These are phyloP conservation scores for Dioscorea cayenensis DNA, from an alignment of 116 monocot genomes.

Conservation along the genomic window DNA sequence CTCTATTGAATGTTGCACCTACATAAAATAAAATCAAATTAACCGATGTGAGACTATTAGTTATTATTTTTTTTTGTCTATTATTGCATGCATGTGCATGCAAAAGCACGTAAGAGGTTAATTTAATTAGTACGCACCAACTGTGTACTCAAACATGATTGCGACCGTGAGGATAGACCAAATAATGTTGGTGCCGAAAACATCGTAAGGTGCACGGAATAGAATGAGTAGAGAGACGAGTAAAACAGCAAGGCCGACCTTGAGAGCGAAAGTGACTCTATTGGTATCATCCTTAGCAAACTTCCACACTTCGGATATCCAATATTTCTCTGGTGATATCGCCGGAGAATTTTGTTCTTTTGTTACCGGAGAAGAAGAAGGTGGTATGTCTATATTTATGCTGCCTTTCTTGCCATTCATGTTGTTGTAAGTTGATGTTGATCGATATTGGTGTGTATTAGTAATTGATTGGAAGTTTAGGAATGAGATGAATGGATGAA, in stretches of 20 bases:
- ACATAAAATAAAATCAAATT: no score
- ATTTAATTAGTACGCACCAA: slow-evolving; percentile 31
- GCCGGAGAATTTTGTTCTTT: not conserved
- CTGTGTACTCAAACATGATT: slow-evolving; percentile 84
- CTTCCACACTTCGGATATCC: slow-evolving; percentile 40
- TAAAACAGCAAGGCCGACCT: slow-evolving; percentile 62
- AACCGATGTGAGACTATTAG: not conserved
- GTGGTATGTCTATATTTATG: slow-evolving; percentile 36
- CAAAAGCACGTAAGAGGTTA: not conserved
- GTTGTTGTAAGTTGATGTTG: slow-evolving; percentile 16
- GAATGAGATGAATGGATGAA: not conserved
- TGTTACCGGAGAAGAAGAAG: not conserved
- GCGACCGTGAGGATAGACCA: slow-evolving; percentile 84
- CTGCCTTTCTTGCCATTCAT: slow-evolving; percentile 69
- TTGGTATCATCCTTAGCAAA: slow-evolving; percentile 59
- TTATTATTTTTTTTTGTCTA: not conserved
- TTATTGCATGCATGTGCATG: not conserved
- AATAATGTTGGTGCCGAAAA: slow-evolving; percentile 63
- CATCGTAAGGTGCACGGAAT: slow-evolving; percentile 39
- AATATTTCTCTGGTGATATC: slow-evolving; percentile 15
- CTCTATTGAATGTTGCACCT: slow-evolving; percentile 82
- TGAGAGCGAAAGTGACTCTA: slow-evolving; percentile 54
- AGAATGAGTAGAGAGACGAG: slow-evolving; percentile 71
- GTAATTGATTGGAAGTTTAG: not conserved
- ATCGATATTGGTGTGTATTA: slow-evolving; percentile 1